Conservation (phyloP, 306 rosid species). For the Vachellia pachyceras region DNA sequence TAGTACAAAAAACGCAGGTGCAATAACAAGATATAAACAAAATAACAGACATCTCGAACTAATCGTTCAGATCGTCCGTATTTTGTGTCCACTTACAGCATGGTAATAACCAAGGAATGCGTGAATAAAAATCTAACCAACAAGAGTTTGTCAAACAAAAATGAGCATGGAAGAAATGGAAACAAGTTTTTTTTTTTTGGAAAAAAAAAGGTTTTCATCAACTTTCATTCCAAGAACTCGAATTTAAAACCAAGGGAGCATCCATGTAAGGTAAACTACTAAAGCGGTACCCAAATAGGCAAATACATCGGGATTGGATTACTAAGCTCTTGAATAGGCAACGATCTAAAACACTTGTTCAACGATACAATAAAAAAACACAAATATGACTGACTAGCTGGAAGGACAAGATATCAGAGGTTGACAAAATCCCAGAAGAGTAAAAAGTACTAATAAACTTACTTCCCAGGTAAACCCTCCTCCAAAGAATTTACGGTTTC, state of each 20-base stretch:
- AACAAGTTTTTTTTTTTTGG: background rate
- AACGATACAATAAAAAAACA: background rate
- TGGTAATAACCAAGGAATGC: background rate
- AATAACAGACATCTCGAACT: background rate
- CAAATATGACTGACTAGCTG: background rate
- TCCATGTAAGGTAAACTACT: background rate
- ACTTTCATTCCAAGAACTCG: background rate
- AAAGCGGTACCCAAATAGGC: background rate
- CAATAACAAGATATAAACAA: background rate
- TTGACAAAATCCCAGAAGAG: constrained; percentile 14
- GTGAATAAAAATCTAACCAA: background rate
- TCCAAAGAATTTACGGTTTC: constrained; percentile 68
- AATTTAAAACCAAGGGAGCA: background rate
- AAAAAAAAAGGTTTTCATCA: background rate
- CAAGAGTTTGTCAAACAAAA: too few relatives aligned
- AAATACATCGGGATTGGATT: background rate
- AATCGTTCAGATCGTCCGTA: background rate
- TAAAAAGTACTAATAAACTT: constrained; percentile 33
- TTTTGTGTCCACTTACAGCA: background rate
- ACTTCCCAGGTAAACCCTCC: constrained; percentile 76
- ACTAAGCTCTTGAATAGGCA: constrained; percentile 1
- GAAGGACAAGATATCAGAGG: background rate
- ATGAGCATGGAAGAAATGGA: background rate
- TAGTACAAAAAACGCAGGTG: background rate
- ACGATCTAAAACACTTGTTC: background rate